Evolutionary conservation across 805 yeast species (phyloP).

Genomic region (Hemisphaericaspora nanyangensis): DNA sequence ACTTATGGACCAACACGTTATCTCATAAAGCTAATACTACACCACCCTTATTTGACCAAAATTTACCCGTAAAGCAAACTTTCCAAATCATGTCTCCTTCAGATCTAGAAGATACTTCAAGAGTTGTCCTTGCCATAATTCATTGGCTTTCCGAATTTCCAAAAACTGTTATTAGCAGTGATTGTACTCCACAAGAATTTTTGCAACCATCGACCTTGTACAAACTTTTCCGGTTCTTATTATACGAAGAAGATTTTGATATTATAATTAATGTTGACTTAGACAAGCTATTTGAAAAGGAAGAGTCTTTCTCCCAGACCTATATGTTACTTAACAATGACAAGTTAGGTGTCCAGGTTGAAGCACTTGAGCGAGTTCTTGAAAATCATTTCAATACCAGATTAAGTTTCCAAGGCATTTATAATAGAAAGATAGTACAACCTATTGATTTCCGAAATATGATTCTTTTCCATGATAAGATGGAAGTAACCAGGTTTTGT

Average conservation of each 20-base stretch:
- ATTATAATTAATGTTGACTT: neutral
- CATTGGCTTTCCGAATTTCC: constrained; percentile 24
- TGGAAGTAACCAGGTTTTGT: constrained; percentile 14
- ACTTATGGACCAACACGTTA: no score
- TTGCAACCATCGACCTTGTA: constrained; percentile 12
- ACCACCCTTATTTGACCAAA: no score
- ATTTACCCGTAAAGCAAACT: no score
- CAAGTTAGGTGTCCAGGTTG: neutral
- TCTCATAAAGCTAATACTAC: no score
- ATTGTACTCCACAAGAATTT: constrained; percentile 9
- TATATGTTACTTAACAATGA: no score
- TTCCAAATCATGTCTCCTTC: no score
- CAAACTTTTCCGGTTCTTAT: constrained; percentile 11
- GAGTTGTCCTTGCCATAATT: constrained; percentile 15
- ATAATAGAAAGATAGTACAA: neutral
- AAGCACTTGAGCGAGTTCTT: constrained; percentile 4
- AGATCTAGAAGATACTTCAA: no score
- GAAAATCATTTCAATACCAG: neutral
- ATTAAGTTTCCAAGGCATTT: constrained; percentile 1
- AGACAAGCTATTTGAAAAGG: constrained; percentile 4
- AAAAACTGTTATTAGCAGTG: constrained; percentile 11
- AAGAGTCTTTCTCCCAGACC: no score
- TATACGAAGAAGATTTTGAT: constrained; percentile 15
- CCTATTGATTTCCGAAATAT: constrained; percentile 12
- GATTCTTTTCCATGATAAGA: constrained; percentile 12